Evolutionary conservation across 176 grass and related monocot genomes (phyloP).

Genomic region (Carex kokanica): DNA sequence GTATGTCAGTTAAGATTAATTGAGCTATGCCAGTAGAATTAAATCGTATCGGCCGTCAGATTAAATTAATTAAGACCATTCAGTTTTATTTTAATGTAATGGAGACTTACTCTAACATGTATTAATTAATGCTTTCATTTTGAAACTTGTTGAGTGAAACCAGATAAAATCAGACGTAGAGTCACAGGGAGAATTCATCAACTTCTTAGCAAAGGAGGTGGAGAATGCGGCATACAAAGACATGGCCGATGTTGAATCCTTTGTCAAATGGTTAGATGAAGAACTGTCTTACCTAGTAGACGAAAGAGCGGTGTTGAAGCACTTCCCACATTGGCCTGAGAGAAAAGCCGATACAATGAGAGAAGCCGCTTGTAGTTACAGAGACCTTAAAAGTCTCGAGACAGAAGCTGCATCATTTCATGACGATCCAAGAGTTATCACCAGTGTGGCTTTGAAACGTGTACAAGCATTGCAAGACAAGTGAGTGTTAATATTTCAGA

Average conservation of each 20-base stretch:
- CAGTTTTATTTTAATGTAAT: too few species aligned
- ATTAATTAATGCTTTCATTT: background rate
- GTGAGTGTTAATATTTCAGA: conserved; percentile 40
- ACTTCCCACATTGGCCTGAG: conserved; percentile 94
- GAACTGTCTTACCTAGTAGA: conserved; percentile 93
- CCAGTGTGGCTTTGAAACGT: conserved; percentile 59
- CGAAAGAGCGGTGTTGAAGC: conserved; percentile 97
- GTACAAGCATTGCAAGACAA: conserved; percentile 92
- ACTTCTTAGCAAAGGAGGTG: conserved; percentile 69
- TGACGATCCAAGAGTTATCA: conserved; percentile 67
- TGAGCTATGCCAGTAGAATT: too few species aligned
- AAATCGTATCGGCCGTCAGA: too few species aligned
- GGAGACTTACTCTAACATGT: too few species aligned
- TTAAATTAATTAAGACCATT: too few species aligned
- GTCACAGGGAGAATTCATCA: conserved; percentile 80
- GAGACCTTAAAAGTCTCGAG: conserved; percentile 85
- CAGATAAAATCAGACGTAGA: conserved; percentile 99
- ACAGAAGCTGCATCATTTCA: conserved; percentile 66
- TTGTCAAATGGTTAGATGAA: conserved; percentile 96
- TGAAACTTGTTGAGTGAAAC: conserved; percentile 23
- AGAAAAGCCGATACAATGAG: conserved; percentile 98
- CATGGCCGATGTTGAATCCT: conserved; percentile 84
- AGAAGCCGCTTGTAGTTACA: conserved; percentile 80
- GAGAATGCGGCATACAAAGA: conserved; percentile 76
- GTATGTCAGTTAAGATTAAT: too few species aligned